Evolutionary conservation across 768 basidiomycete genomes (phyloP).

Genomic region (Paxillus ammoniavirescens): DNA sequence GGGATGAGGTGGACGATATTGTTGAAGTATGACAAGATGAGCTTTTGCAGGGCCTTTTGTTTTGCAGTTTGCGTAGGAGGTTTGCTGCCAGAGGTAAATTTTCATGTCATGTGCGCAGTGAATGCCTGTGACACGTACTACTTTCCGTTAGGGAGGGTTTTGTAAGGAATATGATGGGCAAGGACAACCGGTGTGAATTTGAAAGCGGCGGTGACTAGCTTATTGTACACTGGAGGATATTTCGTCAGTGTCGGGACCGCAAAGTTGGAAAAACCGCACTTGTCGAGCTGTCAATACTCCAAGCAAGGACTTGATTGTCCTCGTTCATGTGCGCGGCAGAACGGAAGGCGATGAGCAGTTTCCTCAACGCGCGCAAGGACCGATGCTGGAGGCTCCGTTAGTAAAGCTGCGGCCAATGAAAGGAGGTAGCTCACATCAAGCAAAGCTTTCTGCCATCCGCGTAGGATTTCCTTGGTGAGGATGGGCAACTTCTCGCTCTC

Average conservation of each 20-base stretch:
- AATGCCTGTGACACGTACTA: slow-evolving; percentile 53
- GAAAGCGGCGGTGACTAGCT: slow-evolving; percentile 82
- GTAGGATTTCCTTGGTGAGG: slow-evolving; percentile 68
- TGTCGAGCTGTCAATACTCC: slow-evolving; percentile 80
- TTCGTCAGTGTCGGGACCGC: neutral
- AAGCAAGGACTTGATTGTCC: slow-evolving; percentile 74
- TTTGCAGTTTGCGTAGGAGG: slow-evolving; percentile 78
- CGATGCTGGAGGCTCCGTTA: slow-evolving; percentile 55
- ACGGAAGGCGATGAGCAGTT: slow-evolving; percentile 86
- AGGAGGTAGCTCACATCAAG: slow-evolving; percentile 57
- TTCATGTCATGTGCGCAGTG: neutral
- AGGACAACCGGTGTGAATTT: slow-evolving; percentile 90
- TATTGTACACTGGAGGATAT: slow-evolving; percentile 76
- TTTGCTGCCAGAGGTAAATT: slow-evolving; percentile 54
- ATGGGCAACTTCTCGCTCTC: slow-evolving; percentile 46
- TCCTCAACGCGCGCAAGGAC: slow-evolving; percentile 80
- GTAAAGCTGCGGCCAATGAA: neutral
- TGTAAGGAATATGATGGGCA: slow-evolving; percentile 85
- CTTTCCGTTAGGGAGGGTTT: slow-evolving; percentile 77
- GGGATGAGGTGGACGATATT: slow-evolving; percentile 79
- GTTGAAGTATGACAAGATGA: slow-evolving; percentile 87
- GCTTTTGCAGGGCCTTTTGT: slow-evolving; percentile 80
- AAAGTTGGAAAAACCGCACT: slow-evolving; percentile 13
- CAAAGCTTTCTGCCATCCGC: slow-evolving; percentile 85
- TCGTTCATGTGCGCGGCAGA: slow-evolving; percentile 90